These are phyloP conservation scores for Artomyces pyxidatus DNA, from an alignment of 768 basidiomycete species.

Conservation along the genomic window DNA sequence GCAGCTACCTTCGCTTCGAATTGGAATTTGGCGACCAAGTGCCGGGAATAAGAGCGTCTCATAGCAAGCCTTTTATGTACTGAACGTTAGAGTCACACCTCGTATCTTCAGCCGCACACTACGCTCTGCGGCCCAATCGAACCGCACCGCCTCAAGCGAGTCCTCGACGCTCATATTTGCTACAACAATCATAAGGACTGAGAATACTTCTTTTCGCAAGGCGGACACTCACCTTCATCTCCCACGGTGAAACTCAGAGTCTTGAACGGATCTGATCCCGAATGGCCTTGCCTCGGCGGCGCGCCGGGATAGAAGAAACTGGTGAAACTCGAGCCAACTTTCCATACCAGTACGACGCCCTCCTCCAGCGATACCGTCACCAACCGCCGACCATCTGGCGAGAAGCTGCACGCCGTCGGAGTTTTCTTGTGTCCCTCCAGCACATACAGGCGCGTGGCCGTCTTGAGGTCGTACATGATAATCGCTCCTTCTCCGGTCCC, in stretches of 20 bases:
- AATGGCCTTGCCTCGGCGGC: constrained; percentile 82
- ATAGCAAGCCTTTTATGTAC: too few species aligned
- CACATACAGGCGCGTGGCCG: constrained; percentile 89
- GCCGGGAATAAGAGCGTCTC: too few species aligned
- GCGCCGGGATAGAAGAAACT: constrained; percentile 89
- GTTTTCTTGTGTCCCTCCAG: constrained; percentile 84
- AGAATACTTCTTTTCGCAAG: not conserved
- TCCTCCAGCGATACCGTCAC: constrained; percentile 86
- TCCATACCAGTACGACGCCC: constrained; percentile 84
- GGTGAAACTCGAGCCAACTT: constrained; percentile 82
- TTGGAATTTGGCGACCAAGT: too few species aligned
- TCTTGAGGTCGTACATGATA: constrained; percentile 94
- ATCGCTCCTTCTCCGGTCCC: constrained; percentile 93
- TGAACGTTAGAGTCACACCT: constrained; percentile 79
- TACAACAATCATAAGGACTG: too few species aligned
- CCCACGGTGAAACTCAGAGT: constrained; percentile 80
- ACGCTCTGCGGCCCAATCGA: constrained; percentile 82
- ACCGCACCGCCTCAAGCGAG: constrained; percentile 61
- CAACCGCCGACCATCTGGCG: constrained; percentile 85
- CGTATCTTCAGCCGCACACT: constrained; percentile 79
- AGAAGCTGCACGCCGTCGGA: constrained; percentile 83
- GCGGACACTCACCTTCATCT: constrained; percentile 54
- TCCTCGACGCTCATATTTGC: constrained; percentile 52
- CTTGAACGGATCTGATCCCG: constrained; percentile 83
- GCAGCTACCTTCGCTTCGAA: too few species aligned